phyloP scores from a whole-genome alignment of 169 alveolate species.

The Plasmodium malariae region DNA sequence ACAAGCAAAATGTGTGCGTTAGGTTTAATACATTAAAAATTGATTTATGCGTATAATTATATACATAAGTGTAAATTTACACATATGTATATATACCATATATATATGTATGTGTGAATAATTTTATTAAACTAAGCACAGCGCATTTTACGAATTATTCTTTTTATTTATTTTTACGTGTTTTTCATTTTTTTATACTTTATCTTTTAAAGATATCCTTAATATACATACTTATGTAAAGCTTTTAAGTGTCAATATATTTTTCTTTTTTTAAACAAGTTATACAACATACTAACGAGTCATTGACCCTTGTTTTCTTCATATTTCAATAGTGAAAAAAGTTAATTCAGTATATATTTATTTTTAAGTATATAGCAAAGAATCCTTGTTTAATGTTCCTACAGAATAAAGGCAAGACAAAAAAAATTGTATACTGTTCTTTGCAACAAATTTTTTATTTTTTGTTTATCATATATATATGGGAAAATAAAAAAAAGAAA shows the following conservation, averaged over 20 bases:
- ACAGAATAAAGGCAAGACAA: too few relatives aligned
- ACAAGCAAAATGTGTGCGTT: slow-evolving; percentile 12
- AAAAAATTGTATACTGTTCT: too few relatives aligned
- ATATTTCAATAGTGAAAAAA: background rate
- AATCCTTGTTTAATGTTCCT: background rate
- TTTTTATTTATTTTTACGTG: slow-evolving; percentile 6
- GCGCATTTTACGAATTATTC: background rate
- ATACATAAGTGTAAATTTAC: too few relatives aligned
- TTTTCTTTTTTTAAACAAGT: background rate
- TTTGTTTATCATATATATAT: too few relatives aligned
- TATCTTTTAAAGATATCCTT: background rate
- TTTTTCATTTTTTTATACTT: slow-evolving; percentile 13
- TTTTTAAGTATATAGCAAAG: background rate
- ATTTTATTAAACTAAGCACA: too few relatives aligned
- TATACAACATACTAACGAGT: background rate
- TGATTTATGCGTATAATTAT: too few relatives aligned
- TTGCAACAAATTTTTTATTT: too few relatives aligned
- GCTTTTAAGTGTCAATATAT: background rate
- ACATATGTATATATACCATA: too few relatives aligned
- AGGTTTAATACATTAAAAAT: too few relatives aligned
- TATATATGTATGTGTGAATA: too few relatives aligned
- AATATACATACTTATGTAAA: slow-evolving; percentile 31
- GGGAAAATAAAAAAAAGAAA: too few relatives aligned
- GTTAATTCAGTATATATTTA: slow-evolving; percentile 1
- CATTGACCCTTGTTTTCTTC: background rate